Evolutionary conservation across 768 basidiomycete species (phyloP).

Genomic region (Pulveroboletus ravenelii): DNA sequence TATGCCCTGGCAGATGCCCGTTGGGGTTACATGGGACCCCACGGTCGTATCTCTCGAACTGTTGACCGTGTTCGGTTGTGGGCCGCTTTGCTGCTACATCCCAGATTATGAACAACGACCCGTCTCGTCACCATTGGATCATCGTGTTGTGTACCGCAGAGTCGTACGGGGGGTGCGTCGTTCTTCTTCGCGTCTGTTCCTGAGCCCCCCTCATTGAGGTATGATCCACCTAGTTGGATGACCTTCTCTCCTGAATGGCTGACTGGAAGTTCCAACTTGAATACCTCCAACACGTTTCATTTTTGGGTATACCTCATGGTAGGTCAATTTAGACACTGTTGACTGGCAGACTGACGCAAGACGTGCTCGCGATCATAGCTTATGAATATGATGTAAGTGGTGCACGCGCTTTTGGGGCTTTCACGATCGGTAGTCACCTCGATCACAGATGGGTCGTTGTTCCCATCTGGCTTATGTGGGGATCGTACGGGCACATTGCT

Average conservation of each 20-base stretch:
- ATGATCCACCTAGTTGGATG: slow-evolving; percentile 56
- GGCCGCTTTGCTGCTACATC: slow-evolving; percentile 72
- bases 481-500: slow-evolving; percentile 67
- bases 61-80: slow-evolving; percentile 72
- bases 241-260: slow-evolving; percentile 88
- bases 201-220: neutral
- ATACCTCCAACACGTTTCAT: slow-evolving; percentile 64
- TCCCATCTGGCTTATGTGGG: slow-evolving; percentile 32
- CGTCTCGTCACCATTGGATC: slow-evolving; percentile 62
- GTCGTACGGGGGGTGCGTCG: slow-evolving; percentile 67
- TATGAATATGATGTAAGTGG: slow-evolving; percentile 72
- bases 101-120: slow-evolving; percentile 60
- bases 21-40: slow-evolving; percentile 76
- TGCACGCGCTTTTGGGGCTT: neutral
- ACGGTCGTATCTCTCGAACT: slow-evolving; percentile 80
- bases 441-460: slow-evolving; percentile 69
- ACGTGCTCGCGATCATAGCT: slow-evolving; percentile 41
- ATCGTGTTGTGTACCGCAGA: slow-evolving; percentile 72
- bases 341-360: neutral
- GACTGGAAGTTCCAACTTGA: slow-evolving; percentile 65
- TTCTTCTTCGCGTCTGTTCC: neutral
- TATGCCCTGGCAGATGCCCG: slow-evolving; percentile 77
- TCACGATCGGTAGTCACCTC: neutral
- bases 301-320: slow-evolving; percentile 82
- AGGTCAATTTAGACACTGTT: slow-evolving; percentile 26